These are phyloP conservation scores for Prunella vulgaris DNA, from an alignment of 257 asterid genomes.

Conservation along the genomic window DNA sequence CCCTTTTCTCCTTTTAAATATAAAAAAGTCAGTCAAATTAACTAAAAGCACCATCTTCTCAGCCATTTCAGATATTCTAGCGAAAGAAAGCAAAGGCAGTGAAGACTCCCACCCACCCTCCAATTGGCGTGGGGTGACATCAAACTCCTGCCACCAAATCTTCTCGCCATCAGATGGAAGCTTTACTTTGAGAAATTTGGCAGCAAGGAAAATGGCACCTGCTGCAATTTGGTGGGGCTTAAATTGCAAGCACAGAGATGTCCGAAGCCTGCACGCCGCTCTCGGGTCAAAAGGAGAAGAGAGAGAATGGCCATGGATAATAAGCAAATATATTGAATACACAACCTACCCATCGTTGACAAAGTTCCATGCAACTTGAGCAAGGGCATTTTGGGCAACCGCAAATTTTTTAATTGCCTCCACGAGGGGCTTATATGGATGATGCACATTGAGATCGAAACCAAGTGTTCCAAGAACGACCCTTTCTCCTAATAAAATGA, in stretches of 20 bases:
- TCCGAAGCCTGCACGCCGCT: constrained; percentile 89
- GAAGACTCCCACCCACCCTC: constrained; percentile 94
- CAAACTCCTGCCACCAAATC: constrained; percentile 99
- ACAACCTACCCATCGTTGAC: constrained; percentile 93
- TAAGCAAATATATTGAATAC: constrained; percentile 29
- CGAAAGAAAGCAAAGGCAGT: constrained; percentile 25
- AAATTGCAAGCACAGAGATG: constrained; percentile 97
- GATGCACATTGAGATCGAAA: constrained; percentile 74
- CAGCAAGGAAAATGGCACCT: constrained; percentile 99
- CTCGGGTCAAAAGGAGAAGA: constrained; percentile 60
- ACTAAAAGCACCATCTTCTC: constrained; percentile 19
- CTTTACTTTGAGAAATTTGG: constrained; percentile 98
- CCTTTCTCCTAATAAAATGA: constrained; percentile 75
- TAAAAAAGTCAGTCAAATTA: not conserved
- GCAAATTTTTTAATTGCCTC: constrained; percentile 85
- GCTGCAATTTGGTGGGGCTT: constrained; percentile 99
- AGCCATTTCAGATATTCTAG: not conserved
- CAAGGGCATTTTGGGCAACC: constrained; percentile 90
- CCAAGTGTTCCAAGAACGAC: constrained; percentile 87
- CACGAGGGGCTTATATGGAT: constrained; percentile 94
- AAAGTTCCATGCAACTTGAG: constrained; percentile 98
- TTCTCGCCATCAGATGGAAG: constrained; percentile 94
- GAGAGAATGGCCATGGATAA: constrained; percentile 42
- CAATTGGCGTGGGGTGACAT: constrained; percentile 98
- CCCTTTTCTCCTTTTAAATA: constrained; percentile 22